Evolutionary conservation across 192 early-diverging fungal species (phyloP).

Genomic region (Chytriomyces hyalinus): DNA sequence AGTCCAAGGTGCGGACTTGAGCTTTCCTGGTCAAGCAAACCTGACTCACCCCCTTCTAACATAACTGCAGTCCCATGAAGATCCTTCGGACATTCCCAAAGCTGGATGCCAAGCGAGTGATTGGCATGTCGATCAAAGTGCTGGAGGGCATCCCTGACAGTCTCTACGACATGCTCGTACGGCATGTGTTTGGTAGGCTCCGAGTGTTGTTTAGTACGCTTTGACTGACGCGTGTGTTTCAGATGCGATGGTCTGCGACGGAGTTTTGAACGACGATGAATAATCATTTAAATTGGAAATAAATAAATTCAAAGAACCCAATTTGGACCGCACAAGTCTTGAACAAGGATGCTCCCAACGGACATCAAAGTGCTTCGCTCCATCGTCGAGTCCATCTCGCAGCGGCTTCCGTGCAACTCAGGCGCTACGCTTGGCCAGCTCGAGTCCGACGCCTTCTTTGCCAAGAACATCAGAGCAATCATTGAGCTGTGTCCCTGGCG

Average conservation of each 20-base stretch:
- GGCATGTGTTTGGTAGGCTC: conserved; percentile 70
- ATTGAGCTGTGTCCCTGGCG: conserved; percentile 31
- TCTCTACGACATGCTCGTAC: conserved; percentile 75
- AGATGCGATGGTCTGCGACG: conserved; percentile 34
- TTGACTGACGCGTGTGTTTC: background rate
- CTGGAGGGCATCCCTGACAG: conserved; percentile 67
- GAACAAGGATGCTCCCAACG: background rate
- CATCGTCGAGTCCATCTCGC: conserved; percentile 1
- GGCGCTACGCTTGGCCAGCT: conserved; percentile 66
- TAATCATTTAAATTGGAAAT: background rate
- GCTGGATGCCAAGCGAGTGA: conserved; percentile 65
- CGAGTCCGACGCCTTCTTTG: conserved; percentile 56
- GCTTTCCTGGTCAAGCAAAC: background rate
- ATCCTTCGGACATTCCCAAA: conserved; percentile 70
- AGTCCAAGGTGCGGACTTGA: conserved; percentile 60
- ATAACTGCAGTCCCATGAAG: conserved; percentile 66
- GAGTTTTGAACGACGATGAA: conserved; percentile 23
- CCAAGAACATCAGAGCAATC: conserved; percentile 12
- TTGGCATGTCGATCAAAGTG: conserved; percentile 59
- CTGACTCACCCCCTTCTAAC: background rate
- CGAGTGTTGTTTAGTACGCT: background rate
- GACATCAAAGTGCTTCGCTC: conserved; percentile 19
- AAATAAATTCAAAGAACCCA: background rate
- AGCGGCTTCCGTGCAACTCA: conserved; percentile 70
- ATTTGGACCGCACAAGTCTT: background rate